These are phyloP conservation scores for Solanum piurae DNA, from an alignment of 257 asterid species.

Conservation along the genomic window DNA sequence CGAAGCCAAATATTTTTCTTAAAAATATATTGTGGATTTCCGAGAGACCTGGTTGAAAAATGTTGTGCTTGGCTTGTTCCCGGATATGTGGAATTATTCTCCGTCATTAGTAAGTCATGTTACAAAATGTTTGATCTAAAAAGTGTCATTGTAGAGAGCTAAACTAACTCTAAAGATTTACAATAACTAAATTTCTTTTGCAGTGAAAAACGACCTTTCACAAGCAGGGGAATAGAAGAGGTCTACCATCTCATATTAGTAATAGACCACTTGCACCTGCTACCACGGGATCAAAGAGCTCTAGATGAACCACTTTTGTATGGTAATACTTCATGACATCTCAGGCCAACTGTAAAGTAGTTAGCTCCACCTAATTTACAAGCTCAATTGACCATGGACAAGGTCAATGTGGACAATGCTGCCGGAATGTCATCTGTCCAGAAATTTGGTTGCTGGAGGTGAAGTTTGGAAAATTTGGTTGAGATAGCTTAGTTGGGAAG, in stretches of 20 bases:
- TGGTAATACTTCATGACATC: slow-evolving; percentile 43
- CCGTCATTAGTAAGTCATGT: slow-evolving; percentile 59
- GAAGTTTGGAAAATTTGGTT: slow-evolving; percentile 52
- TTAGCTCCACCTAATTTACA: slow-evolving; percentile 64
- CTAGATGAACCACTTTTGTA: slow-evolving; percentile 27
- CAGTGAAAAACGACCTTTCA: slow-evolving; percentile 61
- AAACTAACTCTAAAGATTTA: slow-evolving; percentile 13
- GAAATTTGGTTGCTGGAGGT: slow-evolving; percentile 53
- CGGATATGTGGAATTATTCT: slow-evolving; percentile 76
- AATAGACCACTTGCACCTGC: slow-evolving; percentile 33
- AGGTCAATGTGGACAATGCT: slow-evolving; percentile 26
- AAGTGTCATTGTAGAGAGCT: not conserved
- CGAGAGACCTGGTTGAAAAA: slow-evolving; percentile 86
- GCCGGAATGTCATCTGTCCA: slow-evolving; percentile 36
- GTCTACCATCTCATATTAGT: slow-evolving; percentile 39
- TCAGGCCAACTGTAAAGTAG: slow-evolving; percentile 75
- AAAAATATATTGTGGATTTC: slow-evolving; percentile 9
- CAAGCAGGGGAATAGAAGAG: slow-evolving; percentile 44
- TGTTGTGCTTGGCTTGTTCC: slow-evolving; percentile 64
- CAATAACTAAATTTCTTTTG: slow-evolving; percentile 57
- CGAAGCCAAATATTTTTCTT: not conserved
- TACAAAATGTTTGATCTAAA: not conserved
- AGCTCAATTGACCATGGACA: slow-evolving; percentile 41
- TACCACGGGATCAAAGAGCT: slow-evolving; percentile 40
- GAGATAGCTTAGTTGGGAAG: slow-evolving; percentile 37